These are phyloP conservation scores for Fusarium duplospermum DNA, from an alignment of 2,329 filamentous ascomycete species.

Conservation along the genomic window DNA sequence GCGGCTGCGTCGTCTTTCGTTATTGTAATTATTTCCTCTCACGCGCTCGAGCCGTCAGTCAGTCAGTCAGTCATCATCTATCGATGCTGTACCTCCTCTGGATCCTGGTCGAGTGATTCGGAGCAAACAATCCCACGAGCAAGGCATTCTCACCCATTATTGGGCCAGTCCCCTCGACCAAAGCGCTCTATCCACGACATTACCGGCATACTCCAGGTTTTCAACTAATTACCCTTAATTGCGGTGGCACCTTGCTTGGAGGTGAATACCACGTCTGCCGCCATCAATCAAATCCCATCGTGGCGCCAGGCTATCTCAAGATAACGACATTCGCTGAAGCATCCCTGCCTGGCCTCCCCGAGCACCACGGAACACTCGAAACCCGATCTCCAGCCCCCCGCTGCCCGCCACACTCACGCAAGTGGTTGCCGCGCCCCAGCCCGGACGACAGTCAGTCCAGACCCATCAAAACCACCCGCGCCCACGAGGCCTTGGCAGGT, in stretches of 20 bases:
- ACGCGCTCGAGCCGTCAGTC: constrained; percentile 7
- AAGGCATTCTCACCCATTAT: constrained; percentile 16
- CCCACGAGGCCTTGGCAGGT: constrained; percentile 6
- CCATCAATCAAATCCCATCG: constrained; percentile 13
- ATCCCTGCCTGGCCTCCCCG: neutral
- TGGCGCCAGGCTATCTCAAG: constrained; percentile 15
- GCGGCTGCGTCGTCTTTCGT: constrained; percentile 31
- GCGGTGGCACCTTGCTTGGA: constrained; percentile 12
- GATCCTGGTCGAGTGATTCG: constrained; percentile 19
- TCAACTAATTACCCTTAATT: constrained; percentile 12
- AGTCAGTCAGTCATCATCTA: constrained; percentile 8
- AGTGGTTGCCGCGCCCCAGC: neutral
- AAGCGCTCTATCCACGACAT: constrained; percentile 20
- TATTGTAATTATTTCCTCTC: constrained; percentile 20
- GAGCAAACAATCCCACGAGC: constrained; percentile 20
- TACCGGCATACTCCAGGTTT: constrained; percentile 23
- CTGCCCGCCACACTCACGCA: constrained; percentile 7
- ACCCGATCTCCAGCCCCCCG: constrained; percentile 8
- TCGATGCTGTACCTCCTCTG: constrained; percentile 4
- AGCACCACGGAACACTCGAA: constrained; percentile 14
- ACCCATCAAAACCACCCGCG: constrained; percentile 14
- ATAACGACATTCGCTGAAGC: constrained; percentile 23
- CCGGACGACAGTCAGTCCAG: constrained; percentile 5
- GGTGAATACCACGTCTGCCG: neutral
- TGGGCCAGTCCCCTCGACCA: constrained; percentile 10